Base-by-base conservation (phyloP, 495 filamentous ascomycete species). In the Pyrenopolyporus hunteri region DNA sequence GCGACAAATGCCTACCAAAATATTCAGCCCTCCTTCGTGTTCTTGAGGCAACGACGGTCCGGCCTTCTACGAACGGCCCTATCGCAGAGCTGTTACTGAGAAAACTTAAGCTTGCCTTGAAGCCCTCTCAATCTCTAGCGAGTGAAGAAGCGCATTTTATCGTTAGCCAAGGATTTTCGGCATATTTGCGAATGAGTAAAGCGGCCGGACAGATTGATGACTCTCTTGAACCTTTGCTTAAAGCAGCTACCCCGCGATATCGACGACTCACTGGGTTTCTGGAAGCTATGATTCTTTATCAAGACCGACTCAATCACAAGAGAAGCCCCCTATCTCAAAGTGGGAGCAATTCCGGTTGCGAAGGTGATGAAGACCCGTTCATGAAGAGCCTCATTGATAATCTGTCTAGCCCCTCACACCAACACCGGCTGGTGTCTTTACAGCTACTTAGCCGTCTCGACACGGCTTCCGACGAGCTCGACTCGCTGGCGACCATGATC, bases 361-460 rank as follows among this genome's bases (percentile, higher is more conserved):
- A 79, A 23, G 75, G 76, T 7, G 70, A 80, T 26, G 70, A 80
- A 19, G 80, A 87, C 31, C 75, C 76, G 2, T 80, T 95, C 40
- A 73, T 84, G 9, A 75, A 82, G 23, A 82, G 79, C 4, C 68
- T 97, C 14, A 80, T 91, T 56, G 75, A 82, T 16, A 93, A 91
- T 51, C 81, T 98, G 11, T 83, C 85, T 1, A 82, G 85, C 0
- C 82, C 86, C 10, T 93, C 88, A 17, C 89, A 92, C 63, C 77
- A 82, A 19, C 73, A 94, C 14, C 80, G 94, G 48, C 73, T 88
- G 1, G 76, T 85, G 0, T 90, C 90, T 16, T 74, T 98, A 33
- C 82, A 80, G 25, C 82, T 95, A 20, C 72, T 97, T 14, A 76
- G 81, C 9, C 66, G 80, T n/a, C 70, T 79, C 33, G 74, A 72